A percentile compares a stretch with the other conserved stretches of the same genome.
Evolutionary conservation across 1,139 yeast genomes (phyloP).

Genomic region (Kurtzmaniella quercitrusa): DNA sequence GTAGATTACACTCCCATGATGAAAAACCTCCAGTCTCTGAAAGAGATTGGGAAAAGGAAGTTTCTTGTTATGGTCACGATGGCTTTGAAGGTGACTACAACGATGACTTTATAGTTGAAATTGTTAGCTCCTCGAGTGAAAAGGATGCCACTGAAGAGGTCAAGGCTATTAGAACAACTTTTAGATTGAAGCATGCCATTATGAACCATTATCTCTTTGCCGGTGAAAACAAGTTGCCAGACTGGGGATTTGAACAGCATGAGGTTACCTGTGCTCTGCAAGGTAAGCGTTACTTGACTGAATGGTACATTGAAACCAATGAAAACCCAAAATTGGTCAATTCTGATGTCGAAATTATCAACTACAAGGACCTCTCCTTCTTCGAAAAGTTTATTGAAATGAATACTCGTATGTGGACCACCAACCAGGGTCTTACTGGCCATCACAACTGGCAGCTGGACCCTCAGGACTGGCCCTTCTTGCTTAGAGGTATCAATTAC

Average conservation of each 20-base stretch:
- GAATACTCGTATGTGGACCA: constrained; percentile 87
- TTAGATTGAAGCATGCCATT: constrained; percentile 86
- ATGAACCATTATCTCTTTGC: constrained; percentile 88
- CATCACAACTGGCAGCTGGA: constrained; percentile 85
- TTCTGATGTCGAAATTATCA: constrained; percentile 29
- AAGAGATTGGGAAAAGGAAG: constrained; percentile 96
- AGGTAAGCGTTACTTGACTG: constrained; percentile 68
- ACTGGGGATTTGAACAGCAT: constrained; percentile 96
- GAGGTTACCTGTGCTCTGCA: constrained; percentile 90
- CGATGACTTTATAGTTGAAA: constrained; percentile 91
- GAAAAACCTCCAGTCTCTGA: constrained; percentile 90
- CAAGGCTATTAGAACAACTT: constrained; percentile 76
- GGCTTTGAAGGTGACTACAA: constrained; percentile 94
- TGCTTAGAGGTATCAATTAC: constrained; percentile 90
- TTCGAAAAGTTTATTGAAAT: constrained; percentile 70
- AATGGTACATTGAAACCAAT: constrained; percentile 90
- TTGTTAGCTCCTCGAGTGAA: constrained; percentile 56
- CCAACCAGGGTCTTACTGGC: constrained; percentile 79
- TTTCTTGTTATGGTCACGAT: constrained; percentile 82
- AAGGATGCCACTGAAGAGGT: constrained; percentile 57
- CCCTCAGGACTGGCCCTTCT: constrained; percentile 86
- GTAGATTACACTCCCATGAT: constrained; percentile 94
- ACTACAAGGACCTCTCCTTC: constrained; percentile 63
- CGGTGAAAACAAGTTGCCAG: constrained; percentile 79
- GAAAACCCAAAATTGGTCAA: constrained; percentile 31